A percentile compares a stretch with the other conserved stretches of the same genome.
phyloP scores from a whole-genome alignment of 306 rosid species.

The Rosa chinensis region DNA sequence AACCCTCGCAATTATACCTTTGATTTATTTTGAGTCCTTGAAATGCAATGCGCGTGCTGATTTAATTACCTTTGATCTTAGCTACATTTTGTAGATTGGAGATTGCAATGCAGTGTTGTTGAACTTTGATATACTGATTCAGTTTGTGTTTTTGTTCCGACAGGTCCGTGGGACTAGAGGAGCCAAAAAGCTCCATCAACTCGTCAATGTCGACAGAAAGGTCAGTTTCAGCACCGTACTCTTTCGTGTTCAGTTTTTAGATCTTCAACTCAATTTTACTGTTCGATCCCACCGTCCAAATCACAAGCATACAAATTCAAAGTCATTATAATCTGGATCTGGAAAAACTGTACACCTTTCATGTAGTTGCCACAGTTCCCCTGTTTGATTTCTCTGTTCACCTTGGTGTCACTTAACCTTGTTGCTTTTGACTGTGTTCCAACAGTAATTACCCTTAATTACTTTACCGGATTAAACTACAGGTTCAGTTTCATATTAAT shows the following conservation, averaged over 20 bases:
- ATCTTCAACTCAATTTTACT: neutral
- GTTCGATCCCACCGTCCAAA: neutral
- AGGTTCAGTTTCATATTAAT: neutral
- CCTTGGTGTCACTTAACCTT: neutral
- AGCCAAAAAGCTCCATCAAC: conserved; percentile 51
- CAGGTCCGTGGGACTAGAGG: conserved; percentile 47
- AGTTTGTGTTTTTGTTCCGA: neutral
- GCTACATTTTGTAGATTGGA: neutral
- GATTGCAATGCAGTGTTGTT: neutral
- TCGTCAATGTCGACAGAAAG: conserved; percentile 61
- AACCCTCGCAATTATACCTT: neutral
- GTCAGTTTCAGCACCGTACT: conserved; percentile 39
- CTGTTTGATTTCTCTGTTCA: neutral
- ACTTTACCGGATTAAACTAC: neutral
- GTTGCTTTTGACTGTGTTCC: neutral
- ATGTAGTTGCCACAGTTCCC: neutral
- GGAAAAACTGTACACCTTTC: neutral
- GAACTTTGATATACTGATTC: neutral
- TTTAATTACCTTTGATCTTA: neutral
- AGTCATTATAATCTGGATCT: neutral
- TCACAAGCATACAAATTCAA: neutral
- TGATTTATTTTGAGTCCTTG: neutral
- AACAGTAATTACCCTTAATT: neutral
- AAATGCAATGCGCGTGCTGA: neutral
- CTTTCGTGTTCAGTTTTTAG: neutral